Evolutionary conservation across 1,284 basidiomycete species (phyloP), one percentile per base, ranked within the genome.

Genomic region (Pholiota adiposa): DNA sequence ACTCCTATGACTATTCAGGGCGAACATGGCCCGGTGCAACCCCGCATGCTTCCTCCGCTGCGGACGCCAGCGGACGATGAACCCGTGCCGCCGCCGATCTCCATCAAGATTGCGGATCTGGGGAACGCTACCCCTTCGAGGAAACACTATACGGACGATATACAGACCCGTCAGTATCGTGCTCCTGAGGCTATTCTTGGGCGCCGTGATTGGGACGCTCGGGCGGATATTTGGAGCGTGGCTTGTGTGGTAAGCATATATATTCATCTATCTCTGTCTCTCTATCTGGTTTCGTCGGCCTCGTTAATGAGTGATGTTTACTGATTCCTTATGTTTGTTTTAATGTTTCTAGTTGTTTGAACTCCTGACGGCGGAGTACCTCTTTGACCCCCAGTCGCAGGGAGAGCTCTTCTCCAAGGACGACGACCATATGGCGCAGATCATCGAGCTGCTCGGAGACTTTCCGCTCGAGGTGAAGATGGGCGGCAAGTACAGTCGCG

Each of bases 341-440:
- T 19, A 50, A 43, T 53, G 3, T 48, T 59, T 64, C 12, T 66
- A 81, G 79, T 56, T 89, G 44, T 95, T 96, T 68, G 94, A 96
- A 74, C 81, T 95, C 55, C 77, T 95, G 58, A 94, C 93, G 5
- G 91, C 92, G 31, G 93, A 95, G 72, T 94, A 91, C 70, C 83
- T 95, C 33, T 96, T 95, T 71, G 93, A 95, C 70, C 94, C 94
- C 27, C 93, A 94, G 64, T 84, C 86, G 27, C 89, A 91, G 72
- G 89, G 90, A 12, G 89, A 92, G 62, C 70, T 89, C 62, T 96
- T 95, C 74, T 90, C 88, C 67, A 96, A 96, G 76, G 94, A 97
- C 74, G 94, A 96, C 72, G 94, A 97, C 72, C 94, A 96, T 70
- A 92, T 97, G 81, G 94, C 95, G 6, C 94, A 96, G 75, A 90